phyloP scores from a whole-genome alignment of 1,284 basidiomycete species.

The Crepidotus sp. region DNA sequence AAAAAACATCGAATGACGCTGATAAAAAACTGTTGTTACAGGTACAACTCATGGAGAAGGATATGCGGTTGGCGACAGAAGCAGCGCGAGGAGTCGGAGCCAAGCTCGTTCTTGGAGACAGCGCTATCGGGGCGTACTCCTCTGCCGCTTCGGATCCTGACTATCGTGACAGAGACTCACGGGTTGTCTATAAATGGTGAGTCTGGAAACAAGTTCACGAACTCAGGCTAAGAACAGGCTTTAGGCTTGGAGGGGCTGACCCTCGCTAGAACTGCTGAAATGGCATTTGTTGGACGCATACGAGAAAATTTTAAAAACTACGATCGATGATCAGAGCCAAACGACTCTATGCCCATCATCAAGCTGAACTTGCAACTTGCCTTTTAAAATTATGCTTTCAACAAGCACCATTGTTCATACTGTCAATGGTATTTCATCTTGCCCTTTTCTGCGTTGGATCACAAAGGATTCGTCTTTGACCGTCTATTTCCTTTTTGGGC shows the following conservation, averaged over 20 bases:
- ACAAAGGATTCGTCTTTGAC: conserved; percentile 4
- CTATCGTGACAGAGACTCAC: conserved; percentile 28
- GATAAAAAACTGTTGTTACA: conserved; percentile 15
- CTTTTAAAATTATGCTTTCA: background rate
- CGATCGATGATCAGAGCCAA: too few relatives aligned
- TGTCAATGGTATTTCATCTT: background rate
- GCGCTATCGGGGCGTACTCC: conserved; percentile 28
- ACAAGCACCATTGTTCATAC: background rate
- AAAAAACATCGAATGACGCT: background rate
- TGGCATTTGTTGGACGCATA: background rate
- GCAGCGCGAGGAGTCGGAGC: conserved; percentile 29
- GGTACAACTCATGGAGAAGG: conserved; percentile 36
- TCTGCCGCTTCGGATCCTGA: conserved; percentile 31
- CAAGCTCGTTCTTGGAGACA: conserved; percentile 29
- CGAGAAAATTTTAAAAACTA: too few relatives aligned
- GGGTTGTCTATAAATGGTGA: conserved; percentile 32
- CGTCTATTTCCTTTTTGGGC: conserved; percentile 1
- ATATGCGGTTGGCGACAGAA: conserved; percentile 29
- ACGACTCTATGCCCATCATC: too few relatives aligned
- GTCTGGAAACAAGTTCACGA: background rate
- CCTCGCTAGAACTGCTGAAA: too few relatives aligned
- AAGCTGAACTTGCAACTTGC: too few relatives aligned
- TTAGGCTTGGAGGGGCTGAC: conserved; percentile 7
- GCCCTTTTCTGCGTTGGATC: background rate
- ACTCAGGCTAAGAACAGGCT: background rate